Evolutionary conservation across 129 eudicot genomes (phyloP), one percentile per base, ranked within the genome.

Genomic region (Centrapalus pauciflorus): DNA sequence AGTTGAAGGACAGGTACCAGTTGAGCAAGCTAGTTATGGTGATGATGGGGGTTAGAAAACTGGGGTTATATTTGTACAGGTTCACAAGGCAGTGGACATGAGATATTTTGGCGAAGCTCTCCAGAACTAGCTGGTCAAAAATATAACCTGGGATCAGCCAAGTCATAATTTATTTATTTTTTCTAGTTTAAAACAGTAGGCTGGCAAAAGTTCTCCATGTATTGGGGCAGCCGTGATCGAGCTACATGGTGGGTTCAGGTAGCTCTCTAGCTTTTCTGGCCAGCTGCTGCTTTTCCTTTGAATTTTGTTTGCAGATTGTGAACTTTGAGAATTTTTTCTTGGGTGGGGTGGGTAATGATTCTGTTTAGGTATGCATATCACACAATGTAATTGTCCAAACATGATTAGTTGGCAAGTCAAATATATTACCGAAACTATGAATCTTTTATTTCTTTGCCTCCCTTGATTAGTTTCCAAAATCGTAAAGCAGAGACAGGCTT

Each of bases 1-100:
- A 28, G 70, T 16, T 49, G 57, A 64, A 43, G 70, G 57, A 64
- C 48, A 60, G 49, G 12, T 33, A n/a, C 46, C 12, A 23, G 40
- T 40, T 63, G 21, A 40, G 35, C 38, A 16, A 43, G 52, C 52
- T 41, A 43, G 55, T 51, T 34, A 21, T 35, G 6, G 68, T 11
- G 68, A 29, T 10, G 32, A 29, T n/a, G 2, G 11, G 35, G 51
- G 11, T 25, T 2, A 34, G 40, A 40, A 62, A 25, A 13, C 4
- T 16, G 56, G 26, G 70, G 27, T 51, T 61, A 27, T 27, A 9
- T 24, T 26, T 64, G 70, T 64, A 45, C 28, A 45, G 37, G 70
- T 64, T 45, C 38, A 27, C 4, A n/a, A 45, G 43, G 57, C 19
- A 64, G 24, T 26, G 5, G 52, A 49, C 56, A 28, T 45, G 24